phyloP scores from a whole-genome alignment of 2,329 filamentous ascomycete genomes.

The Exophiala viscosa region DNA sequence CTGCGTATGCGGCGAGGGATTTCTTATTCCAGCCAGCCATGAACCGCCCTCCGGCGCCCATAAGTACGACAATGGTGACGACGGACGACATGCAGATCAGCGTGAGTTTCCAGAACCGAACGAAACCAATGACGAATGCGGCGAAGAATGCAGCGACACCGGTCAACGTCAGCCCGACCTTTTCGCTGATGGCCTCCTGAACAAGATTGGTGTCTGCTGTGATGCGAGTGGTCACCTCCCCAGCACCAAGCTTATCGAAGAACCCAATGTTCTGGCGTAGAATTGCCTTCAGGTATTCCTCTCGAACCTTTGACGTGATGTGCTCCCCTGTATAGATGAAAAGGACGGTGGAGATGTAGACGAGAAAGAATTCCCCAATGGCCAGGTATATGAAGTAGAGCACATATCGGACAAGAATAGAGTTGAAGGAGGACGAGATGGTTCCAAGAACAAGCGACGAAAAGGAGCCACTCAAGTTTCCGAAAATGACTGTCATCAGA shows the following conservation, averaged over 20 bases:
- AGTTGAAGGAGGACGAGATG: constrained; percentile 54
- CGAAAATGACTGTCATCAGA: constrained; percentile 75
- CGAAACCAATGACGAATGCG: constrained; percentile 84
- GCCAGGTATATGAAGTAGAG: constrained; percentile 84
- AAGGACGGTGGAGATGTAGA: constrained; percentile 77
- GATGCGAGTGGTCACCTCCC: constrained; percentile 90
- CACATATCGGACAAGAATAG: constrained; percentile 60
- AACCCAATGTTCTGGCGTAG: constrained; percentile 86
- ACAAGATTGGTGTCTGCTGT: constrained; percentile 91
- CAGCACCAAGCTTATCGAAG: constrained; percentile 88
- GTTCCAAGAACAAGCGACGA: constrained; percentile 56
- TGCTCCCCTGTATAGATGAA: constrained; percentile 87
- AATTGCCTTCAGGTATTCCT: constrained; percentile 78
- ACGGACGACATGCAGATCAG: constrained; percentile 81
- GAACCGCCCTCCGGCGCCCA: constrained; percentile 69
- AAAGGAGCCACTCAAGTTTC: constrained; percentile 69
- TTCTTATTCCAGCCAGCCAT: constrained; percentile 78
- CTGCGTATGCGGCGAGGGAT: constrained; percentile 73
- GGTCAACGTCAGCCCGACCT: constrained; percentile 72
- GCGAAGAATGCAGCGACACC: constrained; percentile 79
- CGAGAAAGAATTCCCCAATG: constrained; percentile 72
- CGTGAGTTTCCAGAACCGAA: constrained; percentile 90
- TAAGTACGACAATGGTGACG: constrained; percentile 70
- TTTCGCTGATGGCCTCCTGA: constrained; percentile 90
- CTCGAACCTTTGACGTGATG: constrained; percentile 72